phyloP scores from a whole-genome alignment of 352 stramenopile genomes.

The Pythium grandisporangium region DNA sequence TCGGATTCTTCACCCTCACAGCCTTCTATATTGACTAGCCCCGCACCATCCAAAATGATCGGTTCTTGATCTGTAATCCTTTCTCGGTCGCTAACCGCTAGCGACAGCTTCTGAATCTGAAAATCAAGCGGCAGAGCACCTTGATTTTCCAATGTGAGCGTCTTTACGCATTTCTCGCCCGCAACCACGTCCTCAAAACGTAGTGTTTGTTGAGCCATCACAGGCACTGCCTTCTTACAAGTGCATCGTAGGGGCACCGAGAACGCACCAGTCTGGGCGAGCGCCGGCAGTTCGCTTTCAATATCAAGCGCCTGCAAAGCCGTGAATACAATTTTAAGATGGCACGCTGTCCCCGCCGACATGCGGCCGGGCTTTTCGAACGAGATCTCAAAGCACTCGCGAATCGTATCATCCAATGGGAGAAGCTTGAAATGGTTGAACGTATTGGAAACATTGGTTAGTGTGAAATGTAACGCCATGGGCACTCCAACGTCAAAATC shows the following conservation, averaged over 20 bases:
- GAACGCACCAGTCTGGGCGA: slow-evolving; percentile 77
- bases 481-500: slow-evolving; percentile 82
- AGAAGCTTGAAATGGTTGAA: slow-evolving; percentile 90
- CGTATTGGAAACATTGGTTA: slow-evolving; percentile 89
- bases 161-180: slow-evolving; percentile 54
- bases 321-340: slow-evolving; percentile 64
- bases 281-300: slow-evolving; percentile 36
- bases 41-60: too few species aligned
- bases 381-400: slow-evolving; percentile 82
- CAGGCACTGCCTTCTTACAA: slow-evolving; percentile 70
- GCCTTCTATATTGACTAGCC: too few species aligned
- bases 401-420: slow-evolving; percentile 51
- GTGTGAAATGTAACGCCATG: slow-evolving; percentile 46
- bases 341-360: slow-evolving; percentile 82
- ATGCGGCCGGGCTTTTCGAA: slow-evolving; percentile 86
- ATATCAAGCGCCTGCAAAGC: slow-evolving; percentile 57
- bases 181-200: slow-evolving; percentile 67
- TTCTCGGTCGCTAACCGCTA: too few species aligned
- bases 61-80: too few species aligned
- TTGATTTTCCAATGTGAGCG: slow-evolving; percentile 55
- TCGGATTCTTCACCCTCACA: too few species aligned
- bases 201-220: slow-evolving; percentile 30
- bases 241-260: slow-evolving; percentile 73
- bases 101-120: too few species aligned
- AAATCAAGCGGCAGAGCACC: slow-evolving; percentile 62